Percentiles rank a stretch among this genome's conserved stretches.
Conservation (phyloP, 106 monocot genomes). For the Dendrobium huoshanense region DNA sequence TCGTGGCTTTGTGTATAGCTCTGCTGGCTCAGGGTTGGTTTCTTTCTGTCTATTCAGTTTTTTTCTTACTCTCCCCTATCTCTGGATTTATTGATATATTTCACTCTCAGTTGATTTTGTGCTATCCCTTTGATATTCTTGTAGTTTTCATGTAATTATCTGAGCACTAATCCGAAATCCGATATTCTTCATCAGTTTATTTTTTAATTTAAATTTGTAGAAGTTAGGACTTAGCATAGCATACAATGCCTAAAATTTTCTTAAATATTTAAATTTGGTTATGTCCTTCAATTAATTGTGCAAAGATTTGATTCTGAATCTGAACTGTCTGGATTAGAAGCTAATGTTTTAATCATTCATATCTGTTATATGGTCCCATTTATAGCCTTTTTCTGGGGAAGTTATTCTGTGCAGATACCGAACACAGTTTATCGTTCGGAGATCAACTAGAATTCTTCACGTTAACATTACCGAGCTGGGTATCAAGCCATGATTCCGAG, state of each 20-base stretch:
- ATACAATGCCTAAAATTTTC: background rate
- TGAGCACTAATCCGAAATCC: background rate
- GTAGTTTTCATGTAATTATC: background rate
- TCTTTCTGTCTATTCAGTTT: background rate
- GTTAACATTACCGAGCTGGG: too few relatives aligned
- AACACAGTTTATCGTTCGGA: too few relatives aligned
- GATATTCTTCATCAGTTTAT: background rate
- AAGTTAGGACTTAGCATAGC: background rate
- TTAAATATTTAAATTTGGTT: background rate
- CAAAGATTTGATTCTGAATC: background rate
- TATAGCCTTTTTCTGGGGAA: too few relatives aligned
- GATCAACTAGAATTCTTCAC: too few relatives aligned
- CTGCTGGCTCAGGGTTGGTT: constrained; percentile 1
- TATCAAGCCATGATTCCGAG: too few relatives aligned
- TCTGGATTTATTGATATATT: background rate
- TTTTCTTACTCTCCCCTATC: background rate
- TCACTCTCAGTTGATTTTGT: background rate
- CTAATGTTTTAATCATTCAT: too few relatives aligned
- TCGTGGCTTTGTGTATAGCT: constrained; percentile 4
- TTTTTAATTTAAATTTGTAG: background rate
- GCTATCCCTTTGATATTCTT: constrained; percentile 1
- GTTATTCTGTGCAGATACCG: too few relatives aligned
- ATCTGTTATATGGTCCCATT: too few relatives aligned
- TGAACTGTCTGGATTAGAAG: background rate
- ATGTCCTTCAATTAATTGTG: background rate